phyloP scores from a whole-genome alignment of 2,329 filamentous ascomycete species.

The Chaetothyriales sp. region DNA sequence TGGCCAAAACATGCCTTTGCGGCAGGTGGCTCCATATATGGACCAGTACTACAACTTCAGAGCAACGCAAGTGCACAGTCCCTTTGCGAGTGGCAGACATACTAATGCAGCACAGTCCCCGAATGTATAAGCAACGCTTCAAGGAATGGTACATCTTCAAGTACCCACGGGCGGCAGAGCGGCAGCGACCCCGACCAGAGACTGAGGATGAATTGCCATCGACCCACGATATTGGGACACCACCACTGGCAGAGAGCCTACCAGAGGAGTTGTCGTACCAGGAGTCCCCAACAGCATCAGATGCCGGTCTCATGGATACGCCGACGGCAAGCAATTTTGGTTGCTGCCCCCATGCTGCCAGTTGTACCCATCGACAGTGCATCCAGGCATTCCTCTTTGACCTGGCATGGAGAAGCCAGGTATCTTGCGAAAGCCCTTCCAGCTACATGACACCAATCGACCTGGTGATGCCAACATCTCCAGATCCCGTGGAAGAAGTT shows the following conservation, averaged over 20 bases:
- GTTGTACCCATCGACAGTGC: not conserved
- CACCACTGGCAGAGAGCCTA: not conserved
- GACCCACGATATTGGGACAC: too few relatives aligned
- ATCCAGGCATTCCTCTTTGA: not conserved
- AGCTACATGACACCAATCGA: not conserved
- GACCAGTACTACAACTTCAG: not conserved
- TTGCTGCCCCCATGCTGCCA: not conserved
- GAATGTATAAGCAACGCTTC: conserved; percentile 1
- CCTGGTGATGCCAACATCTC: not conserved
- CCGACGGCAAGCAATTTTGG: not conserved
- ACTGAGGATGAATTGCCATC: not conserved
- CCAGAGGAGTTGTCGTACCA: conserved; percentile 38
- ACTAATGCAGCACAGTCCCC: not conserved
- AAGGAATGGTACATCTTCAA: not conserved
- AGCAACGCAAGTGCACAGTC: not conserved
- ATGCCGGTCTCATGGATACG: conserved; percentile 36
- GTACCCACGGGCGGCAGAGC: not conserved
- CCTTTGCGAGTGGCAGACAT: not conserved
- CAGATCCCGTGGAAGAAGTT: not conserved
- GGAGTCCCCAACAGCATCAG: conserved; percentile 44
- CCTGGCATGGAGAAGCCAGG: not conserved
- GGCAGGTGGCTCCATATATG: not conserved
- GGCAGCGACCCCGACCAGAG: not conserved
- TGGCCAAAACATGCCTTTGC: not conserved
- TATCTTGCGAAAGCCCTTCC: not conserved